Evolutionary conservation across 1,284 basidiomycete genomes (phyloP).

Genomic region (Dichomitus squalens): DNA sequence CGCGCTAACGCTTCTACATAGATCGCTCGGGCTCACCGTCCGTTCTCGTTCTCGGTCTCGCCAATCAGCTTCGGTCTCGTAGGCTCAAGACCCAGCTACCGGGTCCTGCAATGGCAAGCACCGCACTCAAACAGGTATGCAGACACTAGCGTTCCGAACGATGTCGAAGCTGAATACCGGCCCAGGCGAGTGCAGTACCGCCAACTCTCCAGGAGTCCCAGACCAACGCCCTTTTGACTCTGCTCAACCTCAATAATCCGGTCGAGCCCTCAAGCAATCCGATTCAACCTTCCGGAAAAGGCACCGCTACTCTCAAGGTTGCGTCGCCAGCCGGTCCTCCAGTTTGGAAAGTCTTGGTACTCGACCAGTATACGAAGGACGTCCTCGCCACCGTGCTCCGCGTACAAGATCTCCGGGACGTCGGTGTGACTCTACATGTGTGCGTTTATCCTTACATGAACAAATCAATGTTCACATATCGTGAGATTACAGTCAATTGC

Average conservation of each 20-base stretch:
- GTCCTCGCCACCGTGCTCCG: slow-evolving; percentile 93
- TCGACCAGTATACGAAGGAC: slow-evolving; percentile 96
- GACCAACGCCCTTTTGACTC: slow-evolving; percentile 68
- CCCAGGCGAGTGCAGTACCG: slow-evolving; percentile 32
- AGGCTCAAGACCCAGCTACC: not conserved
- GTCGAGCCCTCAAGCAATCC: slow-evolving; percentile 36
- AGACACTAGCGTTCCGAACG: not conserved
- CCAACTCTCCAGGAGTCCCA: slow-evolving; percentile 79
- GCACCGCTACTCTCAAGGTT: slow-evolving; percentile 41
- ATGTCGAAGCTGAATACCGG: not conserved
- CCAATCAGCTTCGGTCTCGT: not conserved
- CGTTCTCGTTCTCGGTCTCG: not conserved
- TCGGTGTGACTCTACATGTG: slow-evolving; percentile 98
- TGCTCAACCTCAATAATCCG: slow-evolving; percentile 40
- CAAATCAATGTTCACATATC: not conserved
- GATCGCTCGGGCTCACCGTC: not conserved
- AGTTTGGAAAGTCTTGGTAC: slow-evolving; percentile 95
- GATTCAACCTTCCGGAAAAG: slow-evolving; percentile 39
- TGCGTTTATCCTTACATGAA: slow-evolving; percentile 39
- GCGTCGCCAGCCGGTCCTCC: slow-evolving; percentile 68
- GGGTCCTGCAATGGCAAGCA: slow-evolving; percentile 51
- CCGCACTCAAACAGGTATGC: slow-evolving; percentile 55
- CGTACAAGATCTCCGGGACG: slow-evolving; percentile 95
- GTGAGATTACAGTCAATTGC: slow-evolving; percentile 72
- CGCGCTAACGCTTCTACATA: slow-evolving; percentile 4